A percentile compares a stretch with the other conserved stretches of the same genome.
phyloP scores from a whole-genome alignment of 2,329 filamentous ascomycete species.

The Cordyceps fumosorosea region DNA sequence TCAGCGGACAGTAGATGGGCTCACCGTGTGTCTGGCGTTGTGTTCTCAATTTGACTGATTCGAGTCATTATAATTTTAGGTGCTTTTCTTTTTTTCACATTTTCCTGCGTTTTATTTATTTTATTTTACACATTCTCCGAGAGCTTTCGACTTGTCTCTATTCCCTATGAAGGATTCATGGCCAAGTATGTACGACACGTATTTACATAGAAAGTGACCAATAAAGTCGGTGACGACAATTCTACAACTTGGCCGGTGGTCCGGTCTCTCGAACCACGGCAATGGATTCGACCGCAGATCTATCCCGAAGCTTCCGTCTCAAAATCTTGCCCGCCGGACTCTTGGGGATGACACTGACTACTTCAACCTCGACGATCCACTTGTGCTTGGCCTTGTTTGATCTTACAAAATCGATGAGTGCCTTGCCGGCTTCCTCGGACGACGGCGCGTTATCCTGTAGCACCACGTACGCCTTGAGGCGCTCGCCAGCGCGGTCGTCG shows the following conservation, averaged over 20 bases:
- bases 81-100: too few relatives aligned
- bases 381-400: conserved; percentile 50
- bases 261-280: conserved; percentile 10
- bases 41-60: too few relatives aligned
- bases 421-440: conserved; percentile 25
- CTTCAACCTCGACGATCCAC: conserved; percentile 45
- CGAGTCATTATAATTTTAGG: too few relatives aligned
- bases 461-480: conserved; percentile 52
- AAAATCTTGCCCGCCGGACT: conserved; percentile 56
- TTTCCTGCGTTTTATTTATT: too few relatives aligned
- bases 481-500: conserved; percentile 50
- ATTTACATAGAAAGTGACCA: background rate
- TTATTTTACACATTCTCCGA: too few relatives aligned
- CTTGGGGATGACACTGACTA: conserved; percentile 51
- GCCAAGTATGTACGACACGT: too few relatives aligned
- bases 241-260: conserved; percentile 9
- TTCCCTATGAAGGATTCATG: too few relatives aligned
- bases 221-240: too few relatives aligned
- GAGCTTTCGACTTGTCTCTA: too few relatives aligned
- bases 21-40: too few relatives aligned
- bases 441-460: conserved; percentile 15
- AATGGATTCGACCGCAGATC: background rate
- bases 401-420: conserved; percentile 43
- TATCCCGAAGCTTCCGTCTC: conserved; percentile 42
- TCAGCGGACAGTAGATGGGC: too few relatives aligned